A percentile compares a stretch with the other conserved stretches of the same genome.
These are phyloP conservation scores for Mucor saturninus DNA, from an alignment of 371 early-diverging fungal genomes.

Conservation along the genomic window DNA sequence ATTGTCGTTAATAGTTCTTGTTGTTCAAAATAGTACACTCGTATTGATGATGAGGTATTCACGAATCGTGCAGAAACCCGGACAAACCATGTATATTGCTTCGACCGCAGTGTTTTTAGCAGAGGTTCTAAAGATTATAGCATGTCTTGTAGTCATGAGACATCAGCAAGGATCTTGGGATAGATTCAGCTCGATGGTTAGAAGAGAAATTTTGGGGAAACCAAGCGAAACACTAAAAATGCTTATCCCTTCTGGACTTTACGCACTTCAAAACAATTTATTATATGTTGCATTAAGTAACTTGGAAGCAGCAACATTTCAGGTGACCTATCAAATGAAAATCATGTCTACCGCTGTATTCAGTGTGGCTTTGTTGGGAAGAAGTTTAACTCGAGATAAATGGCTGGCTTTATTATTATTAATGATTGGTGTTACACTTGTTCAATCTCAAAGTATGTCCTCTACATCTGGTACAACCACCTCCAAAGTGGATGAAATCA, in stretches of 20 bases:
- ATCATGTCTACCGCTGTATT: slow-evolving; percentile 94
- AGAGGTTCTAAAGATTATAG: slow-evolving; percentile 61
- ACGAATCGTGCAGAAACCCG: slow-evolving; percentile 51
- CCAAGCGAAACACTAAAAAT: slow-evolving; percentile 68
- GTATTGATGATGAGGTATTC: slow-evolving; percentile 73
- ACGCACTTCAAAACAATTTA: slow-evolving; percentile 94
- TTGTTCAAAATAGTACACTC: slow-evolving; percentile 65
- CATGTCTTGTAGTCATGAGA: slow-evolving; percentile 46
- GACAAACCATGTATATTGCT: slow-evolving; percentile 65
- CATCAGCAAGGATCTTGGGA: slow-evolving; percentile 36
- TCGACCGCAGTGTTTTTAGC: slow-evolving; percentile 74
- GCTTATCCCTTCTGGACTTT: slow-evolving; percentile 86
- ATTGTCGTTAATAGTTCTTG: slow-evolving; percentile 58
- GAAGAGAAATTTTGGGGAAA: slow-evolving; percentile 55
- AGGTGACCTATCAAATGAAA: slow-evolving; percentile 96
- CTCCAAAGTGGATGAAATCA: slow-evolving; percentile 23
- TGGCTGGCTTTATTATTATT: slow-evolving; percentile 87
- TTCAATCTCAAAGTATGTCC: slow-evolving; percentile 70
- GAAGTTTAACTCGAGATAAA: slow-evolving; percentile 64
- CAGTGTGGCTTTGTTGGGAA: slow-evolving; percentile 79
- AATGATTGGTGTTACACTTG: slow-evolving; percentile 88
- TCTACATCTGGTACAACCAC: neutral
- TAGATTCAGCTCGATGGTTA: slow-evolving; percentile 35
- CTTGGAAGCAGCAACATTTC: slow-evolving; percentile 93
- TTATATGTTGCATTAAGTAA: slow-evolving; percentile 87